Evolutionary conservation across 805 yeast genomes (phyloP), one percentile per base, ranked within the genome.

Genomic region (Barnettozyma salicaria): DNA sequence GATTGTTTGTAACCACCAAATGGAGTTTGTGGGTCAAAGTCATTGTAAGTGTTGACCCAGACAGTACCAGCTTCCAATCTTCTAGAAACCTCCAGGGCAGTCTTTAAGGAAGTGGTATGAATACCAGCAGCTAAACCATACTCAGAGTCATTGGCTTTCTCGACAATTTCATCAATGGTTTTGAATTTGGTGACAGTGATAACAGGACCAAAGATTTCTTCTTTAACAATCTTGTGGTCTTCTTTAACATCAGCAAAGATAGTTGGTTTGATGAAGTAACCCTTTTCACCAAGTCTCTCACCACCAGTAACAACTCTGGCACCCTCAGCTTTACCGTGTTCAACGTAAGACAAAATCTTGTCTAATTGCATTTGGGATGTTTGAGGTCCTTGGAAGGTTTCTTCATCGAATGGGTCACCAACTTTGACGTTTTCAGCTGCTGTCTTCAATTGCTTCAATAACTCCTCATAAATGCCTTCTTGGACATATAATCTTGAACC

Each of bases 71-170:
- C 43, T 21, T 40, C 43, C 17, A 40, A 23, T 36, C 34, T 34
- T 20, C 30, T 40, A 4, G 43, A 40, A n/a, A 40, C 40, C 5
- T 33, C 34, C 10, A 40, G 24, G 9, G 43, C 43, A 19, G 43
- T 40, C n/a, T 36, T 34, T 21, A 40, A 34, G 7, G 38, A 33
- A 14, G 43, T 36, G 9, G 43, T 40, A 14, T 40, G 43, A 6
- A 40, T 33, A 40, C 43, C 43, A 7, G 43, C 40, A 34, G 43
- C 43, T 32, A 40, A 36, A 30, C 43, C 43, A 17, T 36, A 40
- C 17, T 34, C 37, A 19, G 40, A 36, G 14, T 40, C 40, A 18
- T 40, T 40, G 11, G 43, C 40, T 22, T 36, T 36, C 16, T 19
- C 33, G n/a, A 40, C 23, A 19, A 40, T 36, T 26, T 40, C 43